Conservation (phyloP, 2,329 filamentous ascomycete species). For the Ascocoryne sarcoides region DNA sequence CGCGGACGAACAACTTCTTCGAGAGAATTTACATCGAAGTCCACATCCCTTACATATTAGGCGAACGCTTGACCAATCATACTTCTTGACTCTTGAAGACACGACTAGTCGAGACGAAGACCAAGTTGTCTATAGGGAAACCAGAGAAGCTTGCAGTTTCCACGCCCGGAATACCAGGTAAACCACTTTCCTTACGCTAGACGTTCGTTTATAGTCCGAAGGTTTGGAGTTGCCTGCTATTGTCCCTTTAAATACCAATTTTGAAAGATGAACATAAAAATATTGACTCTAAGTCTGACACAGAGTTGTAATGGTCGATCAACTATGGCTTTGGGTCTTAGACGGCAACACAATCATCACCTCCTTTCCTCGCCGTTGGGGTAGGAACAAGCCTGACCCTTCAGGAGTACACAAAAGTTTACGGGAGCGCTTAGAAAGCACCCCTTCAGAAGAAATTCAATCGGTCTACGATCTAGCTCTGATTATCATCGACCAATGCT, state of each 20-base stretch:
- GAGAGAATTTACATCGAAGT: slow-evolving; percentile 10
- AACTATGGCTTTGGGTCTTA: slow-evolving; percentile 37
- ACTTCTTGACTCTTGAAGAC: slow-evolving; percentile 32
- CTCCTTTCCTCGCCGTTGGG: slow-evolving; percentile 34
- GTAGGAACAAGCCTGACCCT: slow-evolving; percentile 32
- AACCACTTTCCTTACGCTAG: no score
- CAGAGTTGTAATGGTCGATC: slow-evolving; percentile 37
- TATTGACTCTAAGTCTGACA: no score
- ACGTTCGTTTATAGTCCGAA: no score
- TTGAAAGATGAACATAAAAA: no score
- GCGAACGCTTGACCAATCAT: slow-evolving; percentile 37
- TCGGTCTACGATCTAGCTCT: slow-evolving; percentile 34
- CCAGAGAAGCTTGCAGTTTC: slow-evolving; percentile 3
- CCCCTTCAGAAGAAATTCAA: slow-evolving; percentile 22
- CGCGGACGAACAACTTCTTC: slow-evolving; percentile 15
- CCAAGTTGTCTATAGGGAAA: slow-evolving; percentile 18
- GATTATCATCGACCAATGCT: slow-evolving; percentile 34
- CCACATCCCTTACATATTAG: slow-evolving; percentile 35
- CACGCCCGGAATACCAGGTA: slow-evolving; percentile 5
- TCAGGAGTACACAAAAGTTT: slow-evolving; percentile 35
- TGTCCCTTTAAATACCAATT: no score
- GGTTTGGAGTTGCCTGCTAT: no score
- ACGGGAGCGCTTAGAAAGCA: slow-evolving; percentile 24
- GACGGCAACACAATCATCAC: slow-evolving; percentile 33
- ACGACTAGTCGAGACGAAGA: slow-evolving; percentile 31